Evolutionary conservation across 2,329 filamentous ascomycete species (phyloP).

Genomic region (Coniochaeta sp.): DNA sequence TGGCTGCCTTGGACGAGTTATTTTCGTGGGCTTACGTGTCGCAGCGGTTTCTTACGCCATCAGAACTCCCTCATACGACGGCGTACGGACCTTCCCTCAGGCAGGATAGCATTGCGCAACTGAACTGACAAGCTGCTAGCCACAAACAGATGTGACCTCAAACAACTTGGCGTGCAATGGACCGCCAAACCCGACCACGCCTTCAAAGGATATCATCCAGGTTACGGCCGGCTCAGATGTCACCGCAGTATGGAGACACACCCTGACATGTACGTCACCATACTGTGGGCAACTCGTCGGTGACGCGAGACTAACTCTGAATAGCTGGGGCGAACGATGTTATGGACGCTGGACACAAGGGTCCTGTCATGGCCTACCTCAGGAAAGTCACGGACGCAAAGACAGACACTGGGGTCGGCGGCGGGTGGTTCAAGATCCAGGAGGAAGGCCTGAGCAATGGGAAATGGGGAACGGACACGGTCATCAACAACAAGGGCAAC

Average conservation of each 20-base stretch:
- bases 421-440: conserved; percentile 28
- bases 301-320: not conserved
- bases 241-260: conserved; percentile 46
- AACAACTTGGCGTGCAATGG: conserved; percentile 46
- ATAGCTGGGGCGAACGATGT: conserved; percentile 37
- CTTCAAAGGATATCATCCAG: conserved; percentile 37
- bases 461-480: conserved; percentile 26
- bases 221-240: conserved; percentile 37
- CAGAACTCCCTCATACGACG: conserved; percentile 41
- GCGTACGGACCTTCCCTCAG: conserved; percentile 24
- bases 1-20: not conserved
- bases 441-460: conserved; percentile 25
- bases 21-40: not conserved
- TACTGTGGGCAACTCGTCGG: not conserved
- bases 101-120: not conserved
- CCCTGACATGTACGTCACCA: conserved; percentile 21
- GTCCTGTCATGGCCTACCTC: conserved; percentile 40
- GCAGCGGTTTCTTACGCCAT: conserved; percentile 38
- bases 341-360: conserved; percentile 42
- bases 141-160: conserved; percentile 34
- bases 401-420: conserved; percentile 23
- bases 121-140: conserved; percentile 6
- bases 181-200: conserved; percentile 38
- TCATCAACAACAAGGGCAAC: conserved; percentile 36
- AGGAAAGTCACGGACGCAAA: conserved; percentile 37